phyloP scores from a whole-genome alignment of 2,329 filamentous ascomycete genomes.

The Aspergillus udagawae region DNA sequence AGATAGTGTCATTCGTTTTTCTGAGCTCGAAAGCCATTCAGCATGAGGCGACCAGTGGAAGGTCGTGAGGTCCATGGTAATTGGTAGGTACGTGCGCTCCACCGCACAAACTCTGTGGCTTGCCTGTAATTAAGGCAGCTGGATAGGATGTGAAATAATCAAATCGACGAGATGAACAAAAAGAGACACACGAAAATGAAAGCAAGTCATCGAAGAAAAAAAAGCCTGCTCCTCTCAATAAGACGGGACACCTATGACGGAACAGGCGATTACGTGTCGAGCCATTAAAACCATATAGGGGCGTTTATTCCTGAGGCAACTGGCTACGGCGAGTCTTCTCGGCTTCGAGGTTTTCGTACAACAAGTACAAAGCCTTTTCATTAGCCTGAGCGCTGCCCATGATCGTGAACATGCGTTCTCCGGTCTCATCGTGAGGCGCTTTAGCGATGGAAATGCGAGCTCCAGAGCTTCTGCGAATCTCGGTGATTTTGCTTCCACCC shows the following conservation, averaged over 20 bases:
- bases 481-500: conserved; percentile 93
- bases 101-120: conserved; percentile 23
- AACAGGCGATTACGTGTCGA: background rate
- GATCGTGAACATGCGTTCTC: conserved; percentile 99
- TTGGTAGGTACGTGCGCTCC: conserved; percentile 21
- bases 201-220: conserved; percentile 13
- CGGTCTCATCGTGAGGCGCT: conserved; percentile 92
- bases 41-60: conserved; percentile 11
- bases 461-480: conserved; percentile 94
- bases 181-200: conserved; percentile 17
- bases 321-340: conserved; percentile 98
- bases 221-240: background rate
- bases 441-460: conserved; percentile 98
- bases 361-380: conserved; percentile 88
- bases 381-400: conserved; percentile 93
- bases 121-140: conserved; percentile 21
- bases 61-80: conserved; percentile 20
- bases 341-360: conserved; percentile 98
- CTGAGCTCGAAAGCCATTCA: conserved; percentile 18
- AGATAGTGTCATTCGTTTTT: conserved; percentile 10
- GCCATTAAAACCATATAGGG: background rate
- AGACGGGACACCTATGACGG: background rate
- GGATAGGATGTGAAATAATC: conserved; percentile 16
- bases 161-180: conserved; percentile 10
- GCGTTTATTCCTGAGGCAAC: conserved; percentile 55